Percentiles rank a stretch among this genome's conserved stretches.
These are phyloP conservation scores for Limnanthes douglasii DNA, from an alignment of 345 rosid genomes.

Conservation along the genomic window DNA sequence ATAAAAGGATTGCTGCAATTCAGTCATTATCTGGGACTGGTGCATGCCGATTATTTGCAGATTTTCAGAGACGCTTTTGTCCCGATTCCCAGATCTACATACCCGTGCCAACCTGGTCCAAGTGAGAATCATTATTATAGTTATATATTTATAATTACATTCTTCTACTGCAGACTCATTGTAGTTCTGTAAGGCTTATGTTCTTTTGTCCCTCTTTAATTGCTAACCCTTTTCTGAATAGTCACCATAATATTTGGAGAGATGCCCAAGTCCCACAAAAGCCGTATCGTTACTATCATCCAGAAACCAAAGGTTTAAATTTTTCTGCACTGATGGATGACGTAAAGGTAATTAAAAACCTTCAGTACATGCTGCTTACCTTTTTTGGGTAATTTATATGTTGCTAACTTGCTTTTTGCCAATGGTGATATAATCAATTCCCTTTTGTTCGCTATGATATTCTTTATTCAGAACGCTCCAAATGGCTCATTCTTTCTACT, in stretches of 20 bases:
- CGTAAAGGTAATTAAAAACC: conserved; percentile 40
- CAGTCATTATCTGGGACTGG: conserved; percentile 95
- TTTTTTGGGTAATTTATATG: conserved; percentile 1
- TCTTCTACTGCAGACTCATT: not conserved
- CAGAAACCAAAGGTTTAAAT: conserved; percentile 75
- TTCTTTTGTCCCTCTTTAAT: conserved; percentile 1
- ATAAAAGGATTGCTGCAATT: conserved; percentile 79
- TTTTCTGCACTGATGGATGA: conserved; percentile 82
- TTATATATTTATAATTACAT: not conserved
- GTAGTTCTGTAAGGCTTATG: conserved; percentile 1
- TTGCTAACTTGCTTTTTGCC: not conserved
- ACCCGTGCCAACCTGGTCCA: conserved; percentile 92
- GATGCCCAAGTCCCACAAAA: conserved; percentile 80
- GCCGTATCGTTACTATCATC: conserved; percentile 78
- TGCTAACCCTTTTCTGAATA: conserved; percentile 17
- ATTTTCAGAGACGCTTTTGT: conserved; percentile 77
- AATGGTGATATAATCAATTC: not conserved
- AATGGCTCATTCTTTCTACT: conserved; percentile 86
- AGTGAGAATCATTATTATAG: conserved; percentile 32
- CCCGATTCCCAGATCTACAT: conserved; percentile 84
- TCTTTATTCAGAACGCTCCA: conserved; percentile 59
- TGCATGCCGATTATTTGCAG: conserved; percentile 92
- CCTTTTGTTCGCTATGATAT: not conserved
- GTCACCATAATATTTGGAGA: conserved; percentile 98
- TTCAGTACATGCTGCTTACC: too few relatives aligned